Evolutionary conservation across 805 yeast genomes (phyloP), one percentile per base, ranked within the genome.

Genomic region (Lipomyces lipofer): DNA sequence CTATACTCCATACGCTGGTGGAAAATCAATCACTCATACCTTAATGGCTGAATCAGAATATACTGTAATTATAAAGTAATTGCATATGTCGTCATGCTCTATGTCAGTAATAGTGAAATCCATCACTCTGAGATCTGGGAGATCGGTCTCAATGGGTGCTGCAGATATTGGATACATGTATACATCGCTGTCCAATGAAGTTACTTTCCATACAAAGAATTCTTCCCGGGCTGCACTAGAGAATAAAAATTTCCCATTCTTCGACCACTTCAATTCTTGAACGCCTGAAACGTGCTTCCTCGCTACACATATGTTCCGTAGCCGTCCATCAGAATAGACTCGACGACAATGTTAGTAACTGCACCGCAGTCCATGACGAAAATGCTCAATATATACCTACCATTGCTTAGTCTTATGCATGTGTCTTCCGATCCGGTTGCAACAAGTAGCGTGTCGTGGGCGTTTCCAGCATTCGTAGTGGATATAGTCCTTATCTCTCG

Each of bases 361-460:
- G 7, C 64, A 2, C 84, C 8, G n/a, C 5, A 25, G 5, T 17
- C 33, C 7, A 25, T 24, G 1, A 25, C 24, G 15, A 35, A 4
- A 15, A 49, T 13, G 9, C 10, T 12, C n/a, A 22, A 1, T 8
- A 38, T 13, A 39, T 12, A 15, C 56, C 10, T 32, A 56, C 56
- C 57, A 27, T 50, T 58, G 4, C 54, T 79, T n/a, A 92, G 59
- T 55, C 81, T 78, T 4, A 94, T 71, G 0, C 88, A 79, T 0
- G 97, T 86, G 66, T 94, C 99, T 68, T 94, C 99, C 0, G 96
- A 84, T 3, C 89, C 98, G 3, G 92, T 82, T 29, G 88, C 78
- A 19, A 89, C 65, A 3, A 86, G 63, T 3, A 52, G 43, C 21
- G 64, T 70, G 0, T 71, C 71, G 46, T 70, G 69, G 0, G 28